These are phyloP conservation scores for Halenospora varia DNA, from an alignment of 495 filamentous ascomycete genomes.

Conservation along the genomic window DNA sequence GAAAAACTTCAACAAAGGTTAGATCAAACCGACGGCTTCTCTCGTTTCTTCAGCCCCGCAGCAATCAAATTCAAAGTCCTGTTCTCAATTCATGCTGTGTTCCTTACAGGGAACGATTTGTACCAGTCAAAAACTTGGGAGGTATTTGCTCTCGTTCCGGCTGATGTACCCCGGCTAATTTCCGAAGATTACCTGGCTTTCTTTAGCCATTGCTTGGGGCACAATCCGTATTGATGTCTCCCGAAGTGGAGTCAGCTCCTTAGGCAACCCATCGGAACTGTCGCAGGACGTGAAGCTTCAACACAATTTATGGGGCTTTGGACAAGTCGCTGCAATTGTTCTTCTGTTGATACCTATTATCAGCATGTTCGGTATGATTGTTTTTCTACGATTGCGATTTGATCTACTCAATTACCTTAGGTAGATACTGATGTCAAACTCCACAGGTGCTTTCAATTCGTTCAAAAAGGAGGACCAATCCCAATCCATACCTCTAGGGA, in stretches of 20 bases:
- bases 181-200: not conserved
- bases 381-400: too few species aligned
- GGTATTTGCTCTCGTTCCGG: not conserved
- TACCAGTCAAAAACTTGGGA: not conserved
- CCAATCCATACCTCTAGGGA: too few species aligned
- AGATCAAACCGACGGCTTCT: too few species aligned
- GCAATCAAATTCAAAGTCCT: not conserved
- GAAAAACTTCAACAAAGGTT: too few species aligned
- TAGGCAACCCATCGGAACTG: not conserved
- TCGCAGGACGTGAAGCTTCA: not conserved
- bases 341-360: not conserved
- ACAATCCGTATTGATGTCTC: not conserved
- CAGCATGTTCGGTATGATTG: too few species aligned
- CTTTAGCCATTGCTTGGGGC: not conserved
- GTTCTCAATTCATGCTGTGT: not conserved
- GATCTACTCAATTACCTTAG: too few species aligned
- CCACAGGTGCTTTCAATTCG: too few species aligned
- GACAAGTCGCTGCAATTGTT: not conserved
- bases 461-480: too few species aligned
- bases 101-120: not conserved
- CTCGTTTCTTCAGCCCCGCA: not conserved
- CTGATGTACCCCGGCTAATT: not conserved
- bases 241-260: not conserved
- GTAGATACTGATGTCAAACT: too few species aligned
- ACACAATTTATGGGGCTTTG: not conserved